Percentiles rank a stretch among this genome's conserved stretches.
phyloP scores from a whole-genome alignment of 148 eudicot species.

The Rhododendron henanense region DNA sequence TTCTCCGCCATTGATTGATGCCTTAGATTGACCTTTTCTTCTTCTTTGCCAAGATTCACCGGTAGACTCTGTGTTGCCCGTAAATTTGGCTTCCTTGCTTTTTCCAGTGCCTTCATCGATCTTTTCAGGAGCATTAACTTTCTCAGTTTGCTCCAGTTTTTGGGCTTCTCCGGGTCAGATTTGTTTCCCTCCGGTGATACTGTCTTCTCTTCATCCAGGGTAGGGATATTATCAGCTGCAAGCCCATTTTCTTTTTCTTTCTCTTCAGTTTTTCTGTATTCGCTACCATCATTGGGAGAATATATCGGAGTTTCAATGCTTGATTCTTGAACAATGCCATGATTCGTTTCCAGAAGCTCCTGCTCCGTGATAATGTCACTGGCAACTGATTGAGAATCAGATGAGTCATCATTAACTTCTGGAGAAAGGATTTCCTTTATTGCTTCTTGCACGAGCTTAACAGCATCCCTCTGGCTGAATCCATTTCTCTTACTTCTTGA shows the following conservation, averaged over 20 bases:
- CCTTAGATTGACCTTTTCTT: slow-evolving; percentile 37
- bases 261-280: background rate
- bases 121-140: slow-evolving; percentile 56
- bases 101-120: slow-evolving; percentile 71
- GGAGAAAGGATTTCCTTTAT: slow-evolving; percentile 65
- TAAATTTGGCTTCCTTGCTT: slow-evolving; percentile 41
- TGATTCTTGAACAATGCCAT: slow-evolving; percentile 13
- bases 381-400: slow-evolving; percentile 37
- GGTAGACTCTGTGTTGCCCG: slow-evolving; percentile 17
- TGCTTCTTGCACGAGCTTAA: slow-evolving; percentile 66
- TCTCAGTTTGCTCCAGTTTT: slow-evolving; percentile 59
- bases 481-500: slow-evolving; percentile 26
- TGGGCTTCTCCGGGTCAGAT: slow-evolving; percentile 19
- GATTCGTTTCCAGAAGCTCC: slow-evolving; percentile 19
- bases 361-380: slow-evolving; percentile 35
- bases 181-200: slow-evolving; percentile 9
- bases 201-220: slow-evolving; percentile 16
- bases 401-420: slow-evolving; percentile 44
- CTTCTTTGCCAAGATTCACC: slow-evolving; percentile 20
- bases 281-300: background rate
- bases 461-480: slow-evolving; percentile 53
- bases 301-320: slow-evolving; percentile 2
- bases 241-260: slow-evolving; percentile 14
- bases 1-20: slow-evolving; percentile 41
- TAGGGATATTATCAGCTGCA: slow-evolving; percentile 5